Evolutionary conservation across 1,284 basidiomycete species (phyloP).

Genomic region (Rhodotorula sp.): DNA sequence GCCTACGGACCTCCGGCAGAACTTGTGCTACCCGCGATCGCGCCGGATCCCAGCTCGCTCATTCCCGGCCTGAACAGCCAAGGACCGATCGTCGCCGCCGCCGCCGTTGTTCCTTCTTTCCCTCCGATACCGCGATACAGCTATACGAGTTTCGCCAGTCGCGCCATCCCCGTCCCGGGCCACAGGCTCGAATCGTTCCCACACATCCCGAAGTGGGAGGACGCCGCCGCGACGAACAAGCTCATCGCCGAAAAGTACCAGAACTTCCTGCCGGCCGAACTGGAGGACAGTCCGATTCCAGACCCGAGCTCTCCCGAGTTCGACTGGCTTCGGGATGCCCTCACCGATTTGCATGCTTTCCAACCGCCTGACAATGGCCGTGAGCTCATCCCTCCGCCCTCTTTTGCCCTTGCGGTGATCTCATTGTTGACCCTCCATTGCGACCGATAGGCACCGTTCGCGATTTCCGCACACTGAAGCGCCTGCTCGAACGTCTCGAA

Average conservation of each 20-base stretch:
- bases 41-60: background rate
- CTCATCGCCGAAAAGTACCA: background rate
- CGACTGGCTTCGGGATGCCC: background rate
- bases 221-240: background rate
- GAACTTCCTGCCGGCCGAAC: background rate
- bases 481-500: background rate
- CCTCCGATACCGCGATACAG: background rate
- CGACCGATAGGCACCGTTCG: background rate
- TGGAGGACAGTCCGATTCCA: background rate
- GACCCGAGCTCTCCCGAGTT: background rate
- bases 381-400: background rate
- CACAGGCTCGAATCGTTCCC: conserved; percentile 1
- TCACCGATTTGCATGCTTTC: background rate
- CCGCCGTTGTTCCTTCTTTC: background rate
- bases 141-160: background rate
- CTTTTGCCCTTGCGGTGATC: background rate
- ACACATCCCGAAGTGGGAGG: background rate
- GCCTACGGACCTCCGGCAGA: background rate
- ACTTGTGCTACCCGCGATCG: background rate
- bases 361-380: conserved; percentile 2
- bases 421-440: background rate
- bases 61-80: background rate
- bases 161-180: background rate
- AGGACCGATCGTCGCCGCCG: background rate
- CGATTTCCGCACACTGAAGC: background rate